phyloP scores from a whole-genome alignment of 805 yeast species.

The Candida vaughaniae region DNA sequence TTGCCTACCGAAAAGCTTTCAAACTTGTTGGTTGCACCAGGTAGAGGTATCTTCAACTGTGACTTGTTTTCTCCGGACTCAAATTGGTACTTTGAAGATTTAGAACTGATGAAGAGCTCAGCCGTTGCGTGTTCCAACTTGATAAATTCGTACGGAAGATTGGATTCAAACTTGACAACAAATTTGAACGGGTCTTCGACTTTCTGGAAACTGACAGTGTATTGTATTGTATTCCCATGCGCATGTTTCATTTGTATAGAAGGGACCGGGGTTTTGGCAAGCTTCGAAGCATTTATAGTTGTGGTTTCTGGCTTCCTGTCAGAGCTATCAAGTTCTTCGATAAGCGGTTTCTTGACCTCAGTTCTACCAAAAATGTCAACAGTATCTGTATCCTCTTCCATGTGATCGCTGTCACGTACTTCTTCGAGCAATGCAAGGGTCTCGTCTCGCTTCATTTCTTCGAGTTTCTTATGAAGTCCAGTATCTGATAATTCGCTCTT shows the following conservation, averaged over 20 bases:
- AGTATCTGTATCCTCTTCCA: slow-evolving; percentile 11
- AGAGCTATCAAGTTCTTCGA: slow-evolving; percentile 62
- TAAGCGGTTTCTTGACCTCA: slow-evolving; percentile 40
- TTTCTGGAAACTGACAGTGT: slow-evolving; percentile 16
- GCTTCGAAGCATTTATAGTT: too few relatives aligned
- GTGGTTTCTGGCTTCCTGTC: too few relatives aligned
- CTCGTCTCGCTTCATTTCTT: slow-evolving; percentile 39
- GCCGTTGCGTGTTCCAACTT: slow-evolving; percentile 2
- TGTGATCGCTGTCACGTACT: slow-evolving; percentile 27
- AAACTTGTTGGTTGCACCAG: slow-evolving; percentile 1
- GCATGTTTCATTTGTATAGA: too few relatives aligned
- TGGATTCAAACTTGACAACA: slow-evolving; percentile 8
- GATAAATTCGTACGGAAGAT: slow-evolving; percentile 8
- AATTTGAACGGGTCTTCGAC: slow-evolving; percentile 2
- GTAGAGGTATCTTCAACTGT: slow-evolving; percentile 2
- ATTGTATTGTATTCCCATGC: too few relatives aligned
- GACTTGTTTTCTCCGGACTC: not conserved
- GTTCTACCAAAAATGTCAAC: slow-evolving; percentile 3
- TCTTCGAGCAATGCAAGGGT: slow-evolving; percentile 46
- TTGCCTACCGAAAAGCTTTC: slow-evolving; percentile 7
- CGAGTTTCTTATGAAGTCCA: slow-evolving; percentile 34
- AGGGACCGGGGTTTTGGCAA: too few relatives aligned
- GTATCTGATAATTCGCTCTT: slow-evolving; percentile 41
- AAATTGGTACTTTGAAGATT: slow-evolving; percentile 1
- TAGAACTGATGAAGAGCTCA: slow-evolving; percentile 4